Evolutionary conservation across 768 basidiomycete genomes (phyloP), one percentile per base, ranked within the genome.

Genomic region (Russula sp.): DNA sequence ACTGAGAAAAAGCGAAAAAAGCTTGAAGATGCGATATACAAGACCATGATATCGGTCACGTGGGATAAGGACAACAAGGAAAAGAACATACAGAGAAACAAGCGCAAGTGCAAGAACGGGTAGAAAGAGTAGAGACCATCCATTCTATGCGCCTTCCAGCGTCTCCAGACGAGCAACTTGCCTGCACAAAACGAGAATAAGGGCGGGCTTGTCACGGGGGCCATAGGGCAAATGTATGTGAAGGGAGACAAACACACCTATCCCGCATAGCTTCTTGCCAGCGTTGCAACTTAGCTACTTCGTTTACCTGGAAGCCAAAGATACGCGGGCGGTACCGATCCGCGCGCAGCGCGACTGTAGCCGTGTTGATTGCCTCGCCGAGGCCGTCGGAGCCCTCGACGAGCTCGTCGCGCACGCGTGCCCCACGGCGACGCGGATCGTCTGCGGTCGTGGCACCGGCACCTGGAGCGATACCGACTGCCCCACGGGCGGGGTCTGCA

Each of bases 191-290:
- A 16, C 4, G 9, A n/a, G 10, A n/a, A 22, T 26, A 56, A 44
- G 18, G 11, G 6, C 3, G 26, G 22, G 16, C 11, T 46, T 48
- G 34, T 28, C 32, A 51, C 48, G 9, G 20, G 20, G 6, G 14
- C 26, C 16, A 8, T 28, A 9, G 3, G 30, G 30, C 16, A 51
- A 46, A 26, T 9, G n/a, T 22, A 22, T 22, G 22, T 16, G 38
- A n/a, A 2, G 6, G 22, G 13, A n/a, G 38, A 5, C 26, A 20
- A 51, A 79, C 85, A 64, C 65, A 89, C 93, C 84, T 82, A 76
- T 98, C 95, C 59, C 96, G 78, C 42, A 89, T 84, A 4, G 92
- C 95, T 76, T 94, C 92, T 75, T 98, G 93, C 97, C 97, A 99
- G 71, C 95, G 80, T 73, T 94, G 90, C 69, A 97, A 75, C 75